Evolutionary conservation across 371 early-diverging fungal genomes (phyloP), one percentile per base, ranked within the genome.

Genomic region (Gilbertella persicaria): DNA sequence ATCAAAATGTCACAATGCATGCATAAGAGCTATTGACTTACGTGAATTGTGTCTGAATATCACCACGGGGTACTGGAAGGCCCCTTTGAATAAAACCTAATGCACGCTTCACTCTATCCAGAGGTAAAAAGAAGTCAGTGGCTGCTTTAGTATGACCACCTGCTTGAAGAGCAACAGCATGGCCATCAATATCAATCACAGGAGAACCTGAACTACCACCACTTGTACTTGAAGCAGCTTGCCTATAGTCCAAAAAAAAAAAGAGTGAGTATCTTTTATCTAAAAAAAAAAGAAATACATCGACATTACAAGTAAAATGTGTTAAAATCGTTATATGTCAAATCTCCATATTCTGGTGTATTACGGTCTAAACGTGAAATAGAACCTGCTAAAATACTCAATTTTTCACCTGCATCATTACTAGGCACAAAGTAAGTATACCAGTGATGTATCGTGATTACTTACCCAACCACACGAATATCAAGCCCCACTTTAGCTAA

Each of bases 381-480:
- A 9, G 88, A 85, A 29, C 96, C 96, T 0, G 91, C 85, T 60
- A 93, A 70, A 58, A 96, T 94, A 33, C 89, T 87, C 21, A 95
- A 76, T 66, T 96, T 94, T 66, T 96, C 96, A 50, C 93, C 94
- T 16, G 93, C 94, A 69, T 96, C 95, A 66, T 94, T 95, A 69
- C 77, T 77, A 54, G 10, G 12, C 28, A n/a, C 13, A 7, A 44
- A 16, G 14, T 8, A 8, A 19, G 6, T 17, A 17, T 41, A 26
- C 28, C 9, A 45, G 5, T 17, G 3, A 40, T 39, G 12, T 35
- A 5, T 35, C 1, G 2, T 16, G 21, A n/a, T n/a, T n/a, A 10
- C 33, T 65, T 71, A 77, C 78, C 95, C 96, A 36, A 95, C 93
- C 8, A 96, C 92, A 7, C 94, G 84, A 64, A 96, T 91, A 29